phyloP scores from a whole-genome alignment of 176 grass and related monocot species.

The Lolium multiflorum region DNA sequence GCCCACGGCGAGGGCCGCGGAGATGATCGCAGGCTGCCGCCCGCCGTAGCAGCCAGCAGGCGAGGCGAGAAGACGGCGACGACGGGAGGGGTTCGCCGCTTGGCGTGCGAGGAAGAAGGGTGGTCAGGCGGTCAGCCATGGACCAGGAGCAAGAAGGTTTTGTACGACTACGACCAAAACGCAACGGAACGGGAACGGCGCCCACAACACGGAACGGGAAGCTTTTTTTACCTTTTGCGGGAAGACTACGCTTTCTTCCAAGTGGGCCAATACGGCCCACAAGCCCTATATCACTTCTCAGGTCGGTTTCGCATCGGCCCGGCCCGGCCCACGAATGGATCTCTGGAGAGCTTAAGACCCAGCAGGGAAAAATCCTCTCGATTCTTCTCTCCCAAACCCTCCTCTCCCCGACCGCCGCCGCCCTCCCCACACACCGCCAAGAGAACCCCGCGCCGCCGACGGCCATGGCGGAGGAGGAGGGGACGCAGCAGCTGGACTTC shows the following conservation, averaged over 20 bases:
- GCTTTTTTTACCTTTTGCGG: too few species aligned
- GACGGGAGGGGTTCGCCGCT: background rate
- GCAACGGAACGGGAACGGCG: constrained; percentile 19
- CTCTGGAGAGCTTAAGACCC: background rate
- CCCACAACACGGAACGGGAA: background rate
- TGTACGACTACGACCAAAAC: background rate
- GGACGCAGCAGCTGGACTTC: constrained; percentile 54
- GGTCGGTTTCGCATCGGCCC: background rate
- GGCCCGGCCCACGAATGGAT: background rate
- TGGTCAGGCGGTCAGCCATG: background rate
- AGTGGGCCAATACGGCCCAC: background rate
- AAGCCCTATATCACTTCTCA: background rate
- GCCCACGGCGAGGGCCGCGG: background rate
- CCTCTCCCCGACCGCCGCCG: constrained; percentile 12
- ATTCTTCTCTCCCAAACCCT: constrained; percentile 13
- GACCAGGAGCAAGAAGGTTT: background rate
- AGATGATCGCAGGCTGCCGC: background rate
- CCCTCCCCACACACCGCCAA: background rate
- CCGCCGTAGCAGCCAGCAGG: background rate
- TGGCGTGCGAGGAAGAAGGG: background rate
- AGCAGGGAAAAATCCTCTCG: background rate
- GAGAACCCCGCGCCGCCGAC: background rate
- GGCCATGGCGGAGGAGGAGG: constrained; percentile 62
- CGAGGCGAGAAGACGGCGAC: background rate
- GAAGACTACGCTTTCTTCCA: background rate